Conservation (phyloP, 352 stramenopile species). For the Phytophthora rubi region DNA sequence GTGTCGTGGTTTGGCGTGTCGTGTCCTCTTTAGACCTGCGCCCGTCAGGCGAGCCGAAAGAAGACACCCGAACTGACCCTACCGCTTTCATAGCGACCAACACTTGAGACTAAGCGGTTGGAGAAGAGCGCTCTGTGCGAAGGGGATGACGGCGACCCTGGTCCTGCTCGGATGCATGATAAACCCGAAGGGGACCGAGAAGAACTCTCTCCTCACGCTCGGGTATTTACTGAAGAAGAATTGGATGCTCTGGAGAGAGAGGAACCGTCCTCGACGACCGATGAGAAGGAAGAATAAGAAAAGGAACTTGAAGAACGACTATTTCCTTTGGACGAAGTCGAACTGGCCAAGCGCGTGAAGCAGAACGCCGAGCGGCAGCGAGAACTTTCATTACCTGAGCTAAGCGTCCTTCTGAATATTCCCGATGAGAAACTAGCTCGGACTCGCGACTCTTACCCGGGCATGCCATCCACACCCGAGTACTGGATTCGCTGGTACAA, state of each 20-base stretch:
- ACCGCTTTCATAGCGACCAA: too few relatives aligned
- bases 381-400: neutral
- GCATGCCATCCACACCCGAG: neutral
- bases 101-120: too few relatives aligned
- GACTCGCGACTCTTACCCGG: neutral
- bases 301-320: constrained; percentile 10
- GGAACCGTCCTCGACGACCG: neutral
- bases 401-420: neutral
- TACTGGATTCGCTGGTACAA: constrained; percentile 13
- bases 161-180: neutral
- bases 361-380: neutral
- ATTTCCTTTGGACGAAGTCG: constrained; percentile 2
- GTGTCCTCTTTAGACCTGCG: too few relatives aligned
- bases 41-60: too few relatives aligned
- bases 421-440: neutral
- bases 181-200: neutral
- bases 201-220: neutral
- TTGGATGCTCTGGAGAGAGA: neutral
- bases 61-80: too few relatives aligned
- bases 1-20: too few relatives aligned
- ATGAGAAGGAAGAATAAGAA: constrained; percentile 1
- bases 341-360: neutral
- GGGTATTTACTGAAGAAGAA: neutral
- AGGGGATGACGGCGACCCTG: too few relatives aligned
- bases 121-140: too few relatives aligned